Percentiles rank a stretch among this genome's conserved stretches.
Conservation (phyloP, 345 rosid genomes). For the Mallotus nudiflorus region DNA sequence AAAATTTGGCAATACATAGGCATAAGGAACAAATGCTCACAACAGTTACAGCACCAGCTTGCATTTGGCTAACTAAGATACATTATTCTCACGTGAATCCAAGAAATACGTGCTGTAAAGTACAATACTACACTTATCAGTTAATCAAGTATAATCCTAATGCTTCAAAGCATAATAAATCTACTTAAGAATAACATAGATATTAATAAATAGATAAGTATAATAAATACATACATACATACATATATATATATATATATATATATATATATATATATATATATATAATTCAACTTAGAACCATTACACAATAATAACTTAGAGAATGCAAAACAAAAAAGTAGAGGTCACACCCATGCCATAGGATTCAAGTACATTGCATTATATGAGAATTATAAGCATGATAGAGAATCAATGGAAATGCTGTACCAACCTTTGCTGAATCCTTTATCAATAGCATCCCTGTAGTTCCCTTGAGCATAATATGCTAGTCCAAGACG, state of each 20-base stretch:
- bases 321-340: not conserved
- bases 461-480: conserved; percentile 69
- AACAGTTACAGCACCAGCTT: not conserved
- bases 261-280: not conserved
- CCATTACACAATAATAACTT: not conserved
- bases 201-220: too few species aligned
- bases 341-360: not conserved
- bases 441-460: conserved; percentile 84
- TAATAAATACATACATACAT: too few species aligned
- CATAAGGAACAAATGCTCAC: not conserved
- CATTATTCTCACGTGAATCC: not conserved
- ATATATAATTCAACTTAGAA: not conserved
- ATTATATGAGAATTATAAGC: not conserved
- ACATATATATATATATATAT: too few species aligned
- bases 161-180: not conserved
- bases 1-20: not conserved
- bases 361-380: not conserved
- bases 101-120: not conserved
- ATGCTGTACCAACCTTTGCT: conserved; percentile 62
- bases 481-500: conserved; percentile 85
- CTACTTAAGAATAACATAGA: not conserved
- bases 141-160: not conserved
- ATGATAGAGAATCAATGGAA: conserved; percentile 15
- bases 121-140: not conserved
- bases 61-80: not conserved